Conservation (phyloP, 2,329 filamentous ascomycete genomes). For the Davidsoniella australis region DNA sequence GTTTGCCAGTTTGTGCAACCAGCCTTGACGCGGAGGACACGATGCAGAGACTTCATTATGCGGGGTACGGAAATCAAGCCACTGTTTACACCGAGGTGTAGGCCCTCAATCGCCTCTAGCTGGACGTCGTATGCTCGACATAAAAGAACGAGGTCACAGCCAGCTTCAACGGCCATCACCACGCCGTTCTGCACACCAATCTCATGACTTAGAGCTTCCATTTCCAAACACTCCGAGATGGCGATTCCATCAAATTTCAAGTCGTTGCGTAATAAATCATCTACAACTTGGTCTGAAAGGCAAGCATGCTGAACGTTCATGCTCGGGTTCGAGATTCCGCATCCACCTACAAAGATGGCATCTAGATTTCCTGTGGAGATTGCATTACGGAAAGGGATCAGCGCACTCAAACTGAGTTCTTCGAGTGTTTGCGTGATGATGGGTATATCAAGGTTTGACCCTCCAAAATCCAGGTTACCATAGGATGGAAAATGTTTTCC, state of each 20-base stretch:
- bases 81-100: slow-evolving; percentile 80
- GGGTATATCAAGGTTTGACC: slow-evolving; percentile 78
- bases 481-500: slow-evolving; percentile 97
- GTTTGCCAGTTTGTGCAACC: slow-evolving; percentile 81
- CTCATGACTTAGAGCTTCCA: slow-evolving; percentile 89
- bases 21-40: slow-evolving; percentile 66
- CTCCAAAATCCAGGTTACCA: slow-evolving; percentile 83
- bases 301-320: slow-evolving; percentile 95
- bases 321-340: slow-evolving; percentile 76
- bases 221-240: slow-evolving; percentile 88
- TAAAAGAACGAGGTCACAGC: slow-evolving; percentile 78
- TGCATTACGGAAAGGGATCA: slow-evolving; percentile 83
- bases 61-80: slow-evolving; percentile 69
- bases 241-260: slow-evolving; percentile 82
- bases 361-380: slow-evolving; percentile 68
- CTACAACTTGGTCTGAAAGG: slow-evolving; percentile 80
- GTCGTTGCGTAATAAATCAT: slow-evolving; percentile 74
- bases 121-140: slow-evolving; percentile 80
- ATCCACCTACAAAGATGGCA: slow-evolving; percentile 90
- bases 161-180: slow-evolving; percentile 93
- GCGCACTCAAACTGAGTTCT: slow-evolving; percentile 75
- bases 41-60: slow-evolving; percentile 61
- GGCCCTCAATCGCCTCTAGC: slow-evolving; percentile 75
- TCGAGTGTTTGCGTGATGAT: slow-evolving; percentile 92
- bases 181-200: slow-evolving; percentile 95